Base-by-base conservation (phyloP, 345 rosid species). In the Hibiscus tridactylites region DNA sequence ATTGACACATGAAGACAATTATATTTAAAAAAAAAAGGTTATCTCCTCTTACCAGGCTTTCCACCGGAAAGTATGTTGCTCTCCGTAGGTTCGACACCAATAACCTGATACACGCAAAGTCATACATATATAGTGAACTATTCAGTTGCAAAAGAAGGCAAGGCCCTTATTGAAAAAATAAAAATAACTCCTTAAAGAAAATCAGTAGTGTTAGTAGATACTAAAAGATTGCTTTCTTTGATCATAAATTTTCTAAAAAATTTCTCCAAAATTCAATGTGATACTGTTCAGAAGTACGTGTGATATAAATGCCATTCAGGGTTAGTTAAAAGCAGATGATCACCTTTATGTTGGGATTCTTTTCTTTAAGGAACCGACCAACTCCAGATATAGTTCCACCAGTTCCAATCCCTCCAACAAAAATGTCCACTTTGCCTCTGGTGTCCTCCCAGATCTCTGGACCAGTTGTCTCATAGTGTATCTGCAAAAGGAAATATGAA, bases 401-500 rank as follows among this genome's bases (percentile, higher is more conserved):
- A 58, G 97, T 94, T 74, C 98, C 97, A 62, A 94, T 84, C 53
- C 96, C 97, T 0, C 88, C 87, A 82, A 94, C 71, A 65, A 91
- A 76, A 71, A 84, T 85, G 78, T 94, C 97, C 59, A 94, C 85
- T 73, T 90, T 88, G 70, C 97, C 97, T 74, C 81, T 87, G 5
- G 93, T 86, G 74, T 88, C 96, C 52, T 88, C 92, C 96, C 96
- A 90, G 29, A 90, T 90, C 80, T 90, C 96, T 29, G 96, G 96
- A 74, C 96, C 96, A 60, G 96, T 90, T 21, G 96, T 90, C 87
- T 88, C 90, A 65, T 86, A 90, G 80, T 90, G 96, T 82, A 90
- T 31, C 96, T 90, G 84, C 83, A 83, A 58, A 80, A 71, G 59
- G 75, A 68, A 68, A 74, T 57, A 9, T 61, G 54, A 31, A 39